A percentile compares a stretch with the other conserved stretches of the same genome.
Conservation (phyloP, 2,329 filamentous ascomycete genomes). For the Exophiala lecanii-corni region DNA sequence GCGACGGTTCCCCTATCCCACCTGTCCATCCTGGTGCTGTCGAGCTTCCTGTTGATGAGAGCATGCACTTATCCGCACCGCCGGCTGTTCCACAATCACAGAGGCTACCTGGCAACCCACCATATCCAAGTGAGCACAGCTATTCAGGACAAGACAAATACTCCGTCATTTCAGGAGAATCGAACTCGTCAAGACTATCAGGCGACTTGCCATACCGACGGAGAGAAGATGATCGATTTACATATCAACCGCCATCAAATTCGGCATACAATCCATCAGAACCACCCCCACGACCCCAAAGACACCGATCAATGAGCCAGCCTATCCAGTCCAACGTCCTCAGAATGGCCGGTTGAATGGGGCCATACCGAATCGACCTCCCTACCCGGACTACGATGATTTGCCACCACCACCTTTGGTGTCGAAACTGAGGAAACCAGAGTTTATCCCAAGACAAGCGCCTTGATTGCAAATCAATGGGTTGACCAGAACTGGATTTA, state of each 20-base stretch:
- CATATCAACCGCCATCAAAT: slow-evolving; percentile 28
- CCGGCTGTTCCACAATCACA: slow-evolving; percentile 15
- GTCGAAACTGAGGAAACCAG: slow-evolving; percentile 81
- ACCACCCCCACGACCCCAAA: slow-evolving; percentile 72
- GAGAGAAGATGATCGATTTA: slow-evolving; percentile 36
- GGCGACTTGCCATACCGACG: slow-evolving; percentile 31
- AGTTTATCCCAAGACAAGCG: slow-evolving; percentile 46
- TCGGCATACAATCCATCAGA: slow-evolving; percentile 34
- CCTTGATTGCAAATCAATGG: too few relatives aligned
- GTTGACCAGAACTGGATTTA: too few relatives aligned
- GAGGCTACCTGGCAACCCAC: slow-evolving; percentile 34
- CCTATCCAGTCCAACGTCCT: slow-evolving; percentile 29
- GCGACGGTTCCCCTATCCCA: slow-evolving; percentile 31
- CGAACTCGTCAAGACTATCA: slow-evolving; percentile 33
- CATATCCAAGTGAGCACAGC: slow-evolving; percentile 19
- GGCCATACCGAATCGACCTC: slow-evolving; percentile 34
- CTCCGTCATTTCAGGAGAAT: slow-evolving; percentile 57
- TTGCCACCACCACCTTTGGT: slow-evolving; percentile 66
- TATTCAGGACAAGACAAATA: slow-evolving; percentile 65
- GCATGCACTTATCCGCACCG: slow-evolving; percentile 28
- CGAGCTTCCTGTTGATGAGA: slow-evolving; percentile 56
- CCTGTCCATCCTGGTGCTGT: slow-evolving; percentile 48
- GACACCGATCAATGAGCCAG: slow-evolving; percentile 54
- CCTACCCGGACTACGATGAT: slow-evolving; percentile 77
- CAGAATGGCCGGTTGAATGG: slow-evolving; percentile 32